phyloP scores from a whole-genome alignment of 2,329 filamentous ascomycete genomes.

The Cytospora piceicola region DNA sequence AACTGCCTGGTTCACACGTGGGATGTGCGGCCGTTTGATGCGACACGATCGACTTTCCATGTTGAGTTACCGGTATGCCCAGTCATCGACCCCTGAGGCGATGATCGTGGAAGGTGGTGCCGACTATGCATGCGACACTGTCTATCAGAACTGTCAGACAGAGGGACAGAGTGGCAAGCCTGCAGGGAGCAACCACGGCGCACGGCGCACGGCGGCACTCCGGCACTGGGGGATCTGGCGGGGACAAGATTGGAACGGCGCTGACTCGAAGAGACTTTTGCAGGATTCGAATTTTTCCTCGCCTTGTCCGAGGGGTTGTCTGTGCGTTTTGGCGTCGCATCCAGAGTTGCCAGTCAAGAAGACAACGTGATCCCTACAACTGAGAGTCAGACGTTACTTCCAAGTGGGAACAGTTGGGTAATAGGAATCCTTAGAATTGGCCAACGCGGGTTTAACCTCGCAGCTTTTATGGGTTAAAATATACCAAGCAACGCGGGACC shows the following conservation, averaged over 20 bases:
- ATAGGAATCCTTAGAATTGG: conserved; percentile 24
- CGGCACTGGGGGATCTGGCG: not conserved
- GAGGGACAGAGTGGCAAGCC: not conserved
- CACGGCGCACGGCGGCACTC: not conserved
- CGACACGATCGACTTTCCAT: not conserved
- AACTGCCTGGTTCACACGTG: not conserved
- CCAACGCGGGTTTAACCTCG: conserved; percentile 15
- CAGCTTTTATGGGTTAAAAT: conserved; percentile 19
- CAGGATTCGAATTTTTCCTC: conserved; percentile 13
- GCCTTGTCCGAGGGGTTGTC: not conserved
- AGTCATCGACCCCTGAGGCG: not conserved
- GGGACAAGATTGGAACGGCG: conserved; percentile 4
- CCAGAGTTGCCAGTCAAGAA: too few relatives aligned
- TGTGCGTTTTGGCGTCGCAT: not conserved
- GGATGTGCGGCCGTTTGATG: not conserved
- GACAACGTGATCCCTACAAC: conserved; percentile 16
- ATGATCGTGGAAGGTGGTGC: not conserved
- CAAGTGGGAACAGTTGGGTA: conserved; percentile 25
- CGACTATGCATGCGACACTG: not conserved
- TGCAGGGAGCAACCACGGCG: too few relatives aligned
- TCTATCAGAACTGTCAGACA: not conserved
- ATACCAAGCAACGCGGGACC: too few relatives aligned
- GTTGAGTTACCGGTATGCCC: not conserved
- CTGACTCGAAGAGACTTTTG: conserved; percentile 23
- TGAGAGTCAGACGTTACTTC: conserved; percentile 9